phyloP scores from a whole-genome alignment of 2,329 filamentous ascomycete species.

The Diaporthe citrichinensis region DNA sequence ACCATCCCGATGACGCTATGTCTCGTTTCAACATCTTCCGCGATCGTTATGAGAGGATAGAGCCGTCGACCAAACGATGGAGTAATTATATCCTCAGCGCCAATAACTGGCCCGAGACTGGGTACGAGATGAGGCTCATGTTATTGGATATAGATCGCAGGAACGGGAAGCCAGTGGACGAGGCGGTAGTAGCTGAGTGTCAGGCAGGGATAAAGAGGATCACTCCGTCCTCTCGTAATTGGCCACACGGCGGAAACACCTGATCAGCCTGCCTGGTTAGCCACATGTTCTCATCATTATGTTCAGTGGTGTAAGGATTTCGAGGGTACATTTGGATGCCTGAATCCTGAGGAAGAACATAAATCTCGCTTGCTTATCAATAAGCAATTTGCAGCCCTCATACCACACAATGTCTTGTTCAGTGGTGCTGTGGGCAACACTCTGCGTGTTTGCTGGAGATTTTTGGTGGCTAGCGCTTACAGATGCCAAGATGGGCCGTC shows the following conservation, averaged over 20 bases:
- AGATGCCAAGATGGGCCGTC: too few species aligned
- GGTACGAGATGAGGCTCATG: background rate
- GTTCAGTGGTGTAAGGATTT: too few species aligned
- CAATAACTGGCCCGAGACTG: background rate
- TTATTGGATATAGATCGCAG: background rate
- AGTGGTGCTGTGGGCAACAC: too few species aligned
- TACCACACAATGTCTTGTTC: too few species aligned
- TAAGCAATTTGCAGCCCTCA: too few species aligned
- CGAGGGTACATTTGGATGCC: too few species aligned
- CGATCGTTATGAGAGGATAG: background rate
- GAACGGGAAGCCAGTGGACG: background rate
- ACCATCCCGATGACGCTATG: background rate
- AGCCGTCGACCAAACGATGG: background rate
- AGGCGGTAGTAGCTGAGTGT: background rate
- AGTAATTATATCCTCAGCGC: background rate
- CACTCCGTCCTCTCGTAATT: background rate
- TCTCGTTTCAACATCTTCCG: conserved; percentile 4
- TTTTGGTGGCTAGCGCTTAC: too few species aligned
- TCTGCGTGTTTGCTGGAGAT: too few species aligned
- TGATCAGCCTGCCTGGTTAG: background rate
- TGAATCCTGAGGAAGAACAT: too few species aligned
- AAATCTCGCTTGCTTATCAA: too few species aligned
- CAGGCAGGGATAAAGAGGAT: background rate
- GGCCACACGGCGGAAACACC: background rate
- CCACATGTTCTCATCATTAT: background rate